Percentiles rank a stretch among this genome's conserved stretches.
These are phyloP conservation scores for Colletotrichum camelliae DNA, from an alignment of 2,329 filamentous ascomycete species.

Conservation along the genomic window DNA sequence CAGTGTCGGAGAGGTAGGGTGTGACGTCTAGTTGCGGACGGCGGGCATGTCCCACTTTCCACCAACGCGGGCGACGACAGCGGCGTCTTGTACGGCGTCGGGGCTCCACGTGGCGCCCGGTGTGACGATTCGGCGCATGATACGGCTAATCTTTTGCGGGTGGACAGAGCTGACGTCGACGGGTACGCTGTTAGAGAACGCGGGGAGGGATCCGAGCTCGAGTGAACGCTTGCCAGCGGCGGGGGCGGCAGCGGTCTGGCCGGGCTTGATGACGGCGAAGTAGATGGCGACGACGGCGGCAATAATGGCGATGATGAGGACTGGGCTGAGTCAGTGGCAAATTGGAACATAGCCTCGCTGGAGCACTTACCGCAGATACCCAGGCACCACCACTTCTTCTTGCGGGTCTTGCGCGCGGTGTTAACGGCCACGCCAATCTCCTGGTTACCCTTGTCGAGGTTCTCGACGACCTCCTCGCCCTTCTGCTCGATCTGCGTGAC, in stretches of 20 bases:
- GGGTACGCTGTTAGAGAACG: conserved; percentile 25
- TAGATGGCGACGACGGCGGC: conserved; percentile 57
- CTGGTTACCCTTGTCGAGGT: conserved; percentile 84
- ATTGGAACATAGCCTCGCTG: not conserved
- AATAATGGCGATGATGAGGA: conserved; percentile 58
- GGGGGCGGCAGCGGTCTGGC: conserved; percentile 23
- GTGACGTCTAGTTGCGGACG: not conserved
- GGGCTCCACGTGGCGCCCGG: conserved; percentile 4
- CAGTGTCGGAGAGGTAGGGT: not conserved
- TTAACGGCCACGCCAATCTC: conserved; percentile 83
- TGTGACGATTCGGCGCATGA: conserved; percentile 17
- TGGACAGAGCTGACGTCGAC: conserved; percentile 12
- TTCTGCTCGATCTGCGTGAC: conserved; percentile 85
- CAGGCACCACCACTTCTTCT: conserved; percentile 97
- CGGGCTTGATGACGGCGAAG: conserved; percentile 43
- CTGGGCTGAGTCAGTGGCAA: conserved; percentile 33
- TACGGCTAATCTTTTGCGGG: conserved; percentile 11
- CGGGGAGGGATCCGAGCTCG: conserved; percentile 31
- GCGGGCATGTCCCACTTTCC: conserved; percentile 19
- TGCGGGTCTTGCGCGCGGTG: conserved; percentile 79
- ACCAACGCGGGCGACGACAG: not conserved
- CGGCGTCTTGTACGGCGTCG: not conserved
- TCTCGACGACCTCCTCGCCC: conserved; percentile 82
- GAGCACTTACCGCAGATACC: conserved; percentile 67
- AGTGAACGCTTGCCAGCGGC: conserved; percentile 30